Percentiles rank a stretch among this genome's conserved stretches.
Conservation (phyloP, 2,329 filamentous ascomycete genomes). For the Aspergillus ruber region DNA sequence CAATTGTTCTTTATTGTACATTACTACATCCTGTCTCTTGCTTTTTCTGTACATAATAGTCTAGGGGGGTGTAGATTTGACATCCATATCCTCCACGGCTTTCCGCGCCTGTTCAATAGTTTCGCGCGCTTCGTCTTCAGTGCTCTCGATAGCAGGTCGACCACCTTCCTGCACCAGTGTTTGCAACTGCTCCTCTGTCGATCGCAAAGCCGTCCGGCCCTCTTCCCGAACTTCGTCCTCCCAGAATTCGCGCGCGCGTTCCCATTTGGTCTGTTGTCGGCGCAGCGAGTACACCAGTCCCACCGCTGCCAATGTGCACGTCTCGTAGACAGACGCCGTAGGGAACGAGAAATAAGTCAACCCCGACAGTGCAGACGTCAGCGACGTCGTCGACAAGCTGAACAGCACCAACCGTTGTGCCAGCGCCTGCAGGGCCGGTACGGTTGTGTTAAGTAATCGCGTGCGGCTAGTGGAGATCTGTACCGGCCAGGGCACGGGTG, state of each 20-base stretch:
- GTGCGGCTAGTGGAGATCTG: conserved; percentile 67
- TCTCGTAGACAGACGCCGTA: conserved; percentile 50
- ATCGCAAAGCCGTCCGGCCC: conserved; percentile 49
- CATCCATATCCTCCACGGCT: conserved; percentile 35
- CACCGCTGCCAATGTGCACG: conserved; percentile 53
- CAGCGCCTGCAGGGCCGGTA: conserved; percentile 65
- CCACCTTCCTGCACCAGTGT: conserved; percentile 42
- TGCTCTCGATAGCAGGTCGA: conserved; percentile 25
- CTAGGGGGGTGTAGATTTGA: conserved; percentile 6
- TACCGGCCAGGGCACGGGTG: conserved; percentile 57
- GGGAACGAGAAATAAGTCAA: conserved; percentile 51
- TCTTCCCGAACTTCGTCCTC: conserved; percentile 50
- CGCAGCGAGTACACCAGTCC: conserved; percentile 53
- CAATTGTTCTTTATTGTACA: not conserved
- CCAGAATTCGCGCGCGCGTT: conserved; percentile 47
- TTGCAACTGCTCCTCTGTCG: conserved; percentile 47
- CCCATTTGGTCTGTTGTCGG: conserved; percentile 55
- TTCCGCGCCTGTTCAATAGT: conserved; percentile 42
- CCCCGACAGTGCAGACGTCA: conserved; percentile 51
- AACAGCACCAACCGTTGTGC: conserved; percentile 70
- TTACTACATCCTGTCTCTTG: no score
- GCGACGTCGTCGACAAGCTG: conserved; percentile 64
- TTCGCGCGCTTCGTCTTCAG: conserved; percentile 37
- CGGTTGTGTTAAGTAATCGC: conserved; percentile 58
- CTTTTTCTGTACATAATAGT: not conserved